Percentiles rank a stretch among this genome's conserved stretches.
Conservation (phyloP, 495 filamentous ascomycete species). For the Cercophora newfieldiana region DNA sequence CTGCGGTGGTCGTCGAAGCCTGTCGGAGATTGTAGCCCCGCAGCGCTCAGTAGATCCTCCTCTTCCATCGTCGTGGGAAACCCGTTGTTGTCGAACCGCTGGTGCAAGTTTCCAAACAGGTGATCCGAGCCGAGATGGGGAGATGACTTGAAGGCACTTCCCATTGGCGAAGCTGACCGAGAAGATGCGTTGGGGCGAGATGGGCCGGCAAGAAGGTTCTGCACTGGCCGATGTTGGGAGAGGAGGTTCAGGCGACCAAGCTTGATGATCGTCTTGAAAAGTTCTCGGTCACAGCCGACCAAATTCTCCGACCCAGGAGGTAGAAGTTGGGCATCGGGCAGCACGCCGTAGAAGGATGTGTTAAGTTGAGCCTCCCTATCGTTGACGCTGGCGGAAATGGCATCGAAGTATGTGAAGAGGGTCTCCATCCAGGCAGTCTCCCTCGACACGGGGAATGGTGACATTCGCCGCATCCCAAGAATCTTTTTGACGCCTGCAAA, state of each 20-base stretch:
- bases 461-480: constrained; percentile 72
- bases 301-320: constrained; percentile 66
- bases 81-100: constrained; percentile 63
- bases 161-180: constrained; percentile 38
- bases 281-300: constrained; percentile 78
- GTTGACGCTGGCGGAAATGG: constrained; percentile 89
- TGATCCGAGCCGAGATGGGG: constrained; percentile 22
- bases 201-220: constrained; percentile 33
- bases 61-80: constrained; percentile 55
- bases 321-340: constrained; percentile 69
- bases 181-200: constrained; percentile 22
- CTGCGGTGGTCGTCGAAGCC: constrained; percentile 55
- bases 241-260: constrained; percentile 87
- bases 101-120: constrained; percentile 26
- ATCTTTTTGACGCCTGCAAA: constrained; percentile 94
- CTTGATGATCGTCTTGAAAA: constrained; percentile 76
- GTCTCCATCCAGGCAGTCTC: constrained; percentile 83
- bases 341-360: constrained; percentile 59
- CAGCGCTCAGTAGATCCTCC: constrained; percentile 37
- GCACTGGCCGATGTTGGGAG: constrained; percentile 68
- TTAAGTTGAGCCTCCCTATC: constrained; percentile 88
- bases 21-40: constrained; percentile 35
- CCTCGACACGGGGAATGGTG: constrained; percentile 65
- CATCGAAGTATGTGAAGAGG: constrained; percentile 95
- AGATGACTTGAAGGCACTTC: constrained; percentile 53